phyloP scores from a whole-genome alignment of 345 rosid species.

The Hibiscus mutabilis region DNA sequence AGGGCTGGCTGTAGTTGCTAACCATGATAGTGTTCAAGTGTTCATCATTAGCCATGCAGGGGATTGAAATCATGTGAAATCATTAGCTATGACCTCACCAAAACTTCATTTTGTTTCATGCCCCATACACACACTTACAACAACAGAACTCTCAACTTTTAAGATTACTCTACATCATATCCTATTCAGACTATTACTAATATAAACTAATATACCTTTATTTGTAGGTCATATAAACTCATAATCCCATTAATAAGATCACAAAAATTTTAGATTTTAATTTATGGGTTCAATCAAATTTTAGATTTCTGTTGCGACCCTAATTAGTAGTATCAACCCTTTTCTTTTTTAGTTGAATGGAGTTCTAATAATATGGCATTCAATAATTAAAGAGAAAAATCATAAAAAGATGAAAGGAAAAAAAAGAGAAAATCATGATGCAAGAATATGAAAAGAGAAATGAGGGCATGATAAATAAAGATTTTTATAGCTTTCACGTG shows the following conservation, averaged over 20 bases:
- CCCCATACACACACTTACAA: neutral
- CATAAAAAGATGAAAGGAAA: no score
- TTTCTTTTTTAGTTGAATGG: neutral
- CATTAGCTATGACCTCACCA: conserved; percentile 1
- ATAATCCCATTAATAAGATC: no score
- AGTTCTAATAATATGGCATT: neutral
- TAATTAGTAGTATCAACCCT: no score
- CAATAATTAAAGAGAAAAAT: neutral
- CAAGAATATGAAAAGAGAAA: neutral
- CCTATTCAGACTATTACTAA: no score
- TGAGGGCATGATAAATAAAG: neutral
- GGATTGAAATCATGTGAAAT: conserved; percentile 4
- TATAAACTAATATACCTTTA: no score
- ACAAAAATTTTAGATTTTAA: neutral
- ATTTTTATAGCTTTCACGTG: conserved; percentile 11
- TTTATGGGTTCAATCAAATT: neutral
- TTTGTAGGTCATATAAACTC: no score
- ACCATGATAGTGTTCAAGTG: neutral
- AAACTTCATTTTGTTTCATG: neutral
- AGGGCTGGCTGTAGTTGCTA: conserved; percentile 8
- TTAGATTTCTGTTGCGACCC: no score
- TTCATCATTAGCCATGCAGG: conserved; percentile 11
- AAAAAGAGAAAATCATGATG: neutral
- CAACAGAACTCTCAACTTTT: neutral
- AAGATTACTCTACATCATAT: neutral